These are phyloP conservation scores for Agaricales sp. DNA, from an alignment of 1,284 basidiomycete species.

Conservation along the genomic window DNA sequence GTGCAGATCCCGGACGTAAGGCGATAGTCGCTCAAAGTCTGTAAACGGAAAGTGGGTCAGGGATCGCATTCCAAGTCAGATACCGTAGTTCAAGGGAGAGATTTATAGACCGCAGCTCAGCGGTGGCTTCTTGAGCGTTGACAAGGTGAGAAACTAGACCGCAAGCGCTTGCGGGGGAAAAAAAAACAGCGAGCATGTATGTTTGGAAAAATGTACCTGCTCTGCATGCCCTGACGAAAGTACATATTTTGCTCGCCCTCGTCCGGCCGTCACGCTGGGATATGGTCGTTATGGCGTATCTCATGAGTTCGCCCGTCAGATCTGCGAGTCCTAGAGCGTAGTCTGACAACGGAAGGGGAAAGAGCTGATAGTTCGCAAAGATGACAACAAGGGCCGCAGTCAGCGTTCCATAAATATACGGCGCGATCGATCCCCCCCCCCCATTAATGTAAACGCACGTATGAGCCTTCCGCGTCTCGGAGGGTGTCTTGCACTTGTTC, in stretches of 20 bases:
- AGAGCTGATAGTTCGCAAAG: constrained; percentile 14
- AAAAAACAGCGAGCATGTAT: too few relatives aligned
- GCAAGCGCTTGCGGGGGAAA: too few relatives aligned
- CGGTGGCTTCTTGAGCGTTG: too few relatives aligned
- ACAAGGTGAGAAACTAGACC: background rate
- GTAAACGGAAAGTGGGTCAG: too few relatives aligned
- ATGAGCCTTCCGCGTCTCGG: constrained; percentile 43
- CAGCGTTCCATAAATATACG: constrained; percentile 6
- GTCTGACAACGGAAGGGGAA: constrained; percentile 66
- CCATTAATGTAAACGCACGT: constrained; percentile 33
- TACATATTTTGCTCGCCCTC: constrained; percentile 61
- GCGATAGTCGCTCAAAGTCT: constrained; percentile 73
- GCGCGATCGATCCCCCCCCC: constrained; percentile 2
- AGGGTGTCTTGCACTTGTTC: constrained; percentile 59
- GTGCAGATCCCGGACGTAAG: constrained; percentile 59
- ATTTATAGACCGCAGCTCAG: constrained; percentile 1
- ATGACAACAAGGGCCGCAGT: constrained; percentile 4
- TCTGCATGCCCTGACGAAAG: constrained; percentile 75
- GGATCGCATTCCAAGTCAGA: background rate
- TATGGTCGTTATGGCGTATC: constrained; percentile 78
- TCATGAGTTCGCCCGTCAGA: constrained; percentile 96
- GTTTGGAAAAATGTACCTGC: constrained; percentile 44
- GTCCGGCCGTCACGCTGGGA: constrained; percentile 61
- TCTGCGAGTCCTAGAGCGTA: constrained; percentile 92
- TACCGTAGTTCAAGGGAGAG: constrained; percentile 2